Percentiles rank a stretch among this genome's conserved stretches.
Conservation (phyloP, 495 filamentous ascomycete genomes). For the Aspergillus hancockii region DNA sequence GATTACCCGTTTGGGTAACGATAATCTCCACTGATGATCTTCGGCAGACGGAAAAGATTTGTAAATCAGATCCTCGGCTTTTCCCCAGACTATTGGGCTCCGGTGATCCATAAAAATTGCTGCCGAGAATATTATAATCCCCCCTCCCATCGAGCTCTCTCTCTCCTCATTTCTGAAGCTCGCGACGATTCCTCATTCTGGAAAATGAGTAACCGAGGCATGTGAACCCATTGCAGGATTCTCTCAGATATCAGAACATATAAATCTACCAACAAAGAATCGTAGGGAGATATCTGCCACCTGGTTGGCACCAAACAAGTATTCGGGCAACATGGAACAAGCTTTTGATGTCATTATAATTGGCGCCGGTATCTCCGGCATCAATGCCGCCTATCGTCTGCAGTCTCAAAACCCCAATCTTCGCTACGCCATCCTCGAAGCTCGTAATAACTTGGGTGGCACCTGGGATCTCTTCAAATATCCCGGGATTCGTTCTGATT, state of each 20-base stretch:
- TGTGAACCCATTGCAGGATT: slow-evolving; percentile 19
- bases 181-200: slow-evolving; percentile 6
- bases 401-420: slow-evolving; percentile 57
- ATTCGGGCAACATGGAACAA: slow-evolving; percentile 24
- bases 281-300: background rate
- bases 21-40: background rate
- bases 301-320: background rate
- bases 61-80: background rate
- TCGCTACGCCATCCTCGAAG: slow-evolving; percentile 63
- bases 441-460: slow-evolving; percentile 59
- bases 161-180: background rate
- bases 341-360: slow-evolving; percentile 65
- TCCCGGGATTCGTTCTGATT: slow-evolving; percentile 69
- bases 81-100: background rate
- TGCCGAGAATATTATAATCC: background rate
- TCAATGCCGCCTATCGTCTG: slow-evolving; percentile 72
- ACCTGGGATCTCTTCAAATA: slow-evolving; percentile 77
- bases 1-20: slow-evolving; percentile 7
- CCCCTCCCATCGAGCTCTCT: background rate
- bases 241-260: slow-evolving; percentile 1
- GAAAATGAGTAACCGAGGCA: slow-evolving; percentile 31
- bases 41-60: background rate
- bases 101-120: background rate
- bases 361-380: slow-evolving; percentile 74
- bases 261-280: background rate